A percentile compares a stretch with the other conserved stretches of the same genome.
Evolutionary conservation across 2,329 filamentous ascomycete species (phyloP).

Genomic region (Colletotrichum sp.): DNA sequence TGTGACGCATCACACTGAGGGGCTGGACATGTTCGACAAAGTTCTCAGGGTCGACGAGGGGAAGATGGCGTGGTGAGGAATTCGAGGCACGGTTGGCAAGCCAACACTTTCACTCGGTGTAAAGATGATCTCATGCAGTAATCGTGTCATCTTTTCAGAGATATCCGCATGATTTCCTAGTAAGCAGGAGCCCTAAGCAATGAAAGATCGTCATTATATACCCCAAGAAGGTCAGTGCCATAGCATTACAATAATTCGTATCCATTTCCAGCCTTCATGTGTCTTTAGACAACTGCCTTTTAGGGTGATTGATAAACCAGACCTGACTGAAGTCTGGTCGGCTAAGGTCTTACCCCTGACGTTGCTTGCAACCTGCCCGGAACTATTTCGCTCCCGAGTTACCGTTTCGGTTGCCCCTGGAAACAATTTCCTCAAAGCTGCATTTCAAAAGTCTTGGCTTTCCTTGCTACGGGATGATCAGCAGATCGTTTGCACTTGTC

Average conservation of each 20-base stretch:
- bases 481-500: not conserved
- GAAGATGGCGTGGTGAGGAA: not conserved
- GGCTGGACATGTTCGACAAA: not conserved
- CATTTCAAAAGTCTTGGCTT: not conserved
- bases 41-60: not conserved
- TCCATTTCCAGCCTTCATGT: not conserved
- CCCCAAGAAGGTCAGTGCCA: not conserved
- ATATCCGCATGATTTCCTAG: not conserved
- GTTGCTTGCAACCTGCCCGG: not conserved
- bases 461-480: not conserved
- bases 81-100: rapidly evolving
- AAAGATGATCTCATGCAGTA: not conserved
- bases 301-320: not conserved
- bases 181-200: not conserved
- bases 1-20: not conserved
- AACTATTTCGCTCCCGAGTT: not conserved
- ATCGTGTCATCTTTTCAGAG: not conserved
- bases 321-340: not conserved
- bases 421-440: not conserved
- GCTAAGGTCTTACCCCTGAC: not conserved
- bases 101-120: not conserved
- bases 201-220: not conserved
- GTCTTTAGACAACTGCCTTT: not conserved
- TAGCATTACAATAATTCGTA: not conserved
- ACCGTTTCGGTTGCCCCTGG: not conserved